These are phyloP conservation scores for Colletotrichum magnum DNA, from an alignment of 2,329 filamentous ascomycete genomes.

Conservation along the genomic window DNA sequence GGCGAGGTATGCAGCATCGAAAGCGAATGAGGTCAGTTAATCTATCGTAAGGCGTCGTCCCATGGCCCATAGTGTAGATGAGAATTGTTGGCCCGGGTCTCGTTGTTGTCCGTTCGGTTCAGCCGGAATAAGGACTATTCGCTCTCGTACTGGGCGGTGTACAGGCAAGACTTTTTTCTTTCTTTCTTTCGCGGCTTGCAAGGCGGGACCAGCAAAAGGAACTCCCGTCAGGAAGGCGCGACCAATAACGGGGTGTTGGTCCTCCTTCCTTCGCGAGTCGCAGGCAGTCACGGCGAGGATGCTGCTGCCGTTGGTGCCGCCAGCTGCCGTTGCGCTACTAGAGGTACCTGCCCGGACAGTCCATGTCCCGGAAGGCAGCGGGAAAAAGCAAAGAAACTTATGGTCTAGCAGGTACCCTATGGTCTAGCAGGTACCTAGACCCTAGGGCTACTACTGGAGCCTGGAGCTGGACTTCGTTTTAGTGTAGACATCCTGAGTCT, in stretches of 20 bases:
- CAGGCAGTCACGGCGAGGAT: background rate
- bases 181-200: background rate
- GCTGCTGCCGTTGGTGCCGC: conserved; percentile 16
- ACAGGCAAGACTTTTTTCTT: background rate
- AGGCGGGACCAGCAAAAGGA: conserved; percentile 8
- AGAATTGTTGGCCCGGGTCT: background rate
- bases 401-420: too few species aligned
- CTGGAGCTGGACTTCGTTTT: background rate
- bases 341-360: too few species aligned
- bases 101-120: background rate
- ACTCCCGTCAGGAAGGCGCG: background rate
- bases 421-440: too few species aligned
- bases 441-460: too few species aligned
- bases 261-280: background rate
- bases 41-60: conserved; percentile 7
- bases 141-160: background rate
- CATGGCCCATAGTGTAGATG: background rate
- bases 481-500: conserved; percentile 16
- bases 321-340: conserved; percentile 23
- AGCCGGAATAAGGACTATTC: conserved; percentile 17
- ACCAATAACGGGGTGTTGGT: conserved; percentile 7
- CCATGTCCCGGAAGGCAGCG: background rate
- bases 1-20: background rate
- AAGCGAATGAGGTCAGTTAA: conserved; percentile 9
- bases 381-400: conserved; percentile 29